phyloP scores from a whole-genome alignment of 805 yeast genomes.

The Barnettozyma vustinii region DNA sequence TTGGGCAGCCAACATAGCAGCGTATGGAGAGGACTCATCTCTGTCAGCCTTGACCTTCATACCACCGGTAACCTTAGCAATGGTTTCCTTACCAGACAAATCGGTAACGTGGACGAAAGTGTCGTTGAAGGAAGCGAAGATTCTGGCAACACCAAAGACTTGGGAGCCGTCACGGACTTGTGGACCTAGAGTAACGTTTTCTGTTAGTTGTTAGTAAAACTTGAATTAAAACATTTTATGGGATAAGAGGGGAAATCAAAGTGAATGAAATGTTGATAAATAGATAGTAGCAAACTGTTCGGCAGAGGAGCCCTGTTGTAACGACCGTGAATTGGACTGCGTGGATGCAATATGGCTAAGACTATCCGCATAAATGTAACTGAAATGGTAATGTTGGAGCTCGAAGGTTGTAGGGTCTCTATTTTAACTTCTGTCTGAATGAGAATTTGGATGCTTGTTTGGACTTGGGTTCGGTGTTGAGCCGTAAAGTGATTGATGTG shows the following conservation, averaged over 20 bases:
- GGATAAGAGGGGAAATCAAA: background rate
- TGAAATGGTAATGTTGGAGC: too few relatives aligned
- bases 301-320: too few relatives aligned
- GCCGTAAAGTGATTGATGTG: background rate
- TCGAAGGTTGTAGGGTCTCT: too few relatives aligned
- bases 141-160: conserved; percentile 99
- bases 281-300: too few relatives aligned
- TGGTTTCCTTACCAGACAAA: conserved; percentile 99
- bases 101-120: conserved; percentile 99
- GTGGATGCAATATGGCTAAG: too few relatives aligned
- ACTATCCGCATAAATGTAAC: too few relatives aligned
- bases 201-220: conserved; percentile 21
- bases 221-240: too few relatives aligned
- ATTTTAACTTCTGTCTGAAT: background rate
- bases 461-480: too few relatives aligned
- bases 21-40: conserved; percentile 99
- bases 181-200: conserved; percentile 67
- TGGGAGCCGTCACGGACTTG: conserved; percentile 96
- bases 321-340: too few relatives aligned
- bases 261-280: too few relatives aligned
- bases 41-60: conserved; percentile 99
- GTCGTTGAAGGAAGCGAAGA: conserved; percentile 99
- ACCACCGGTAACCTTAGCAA: conserved; percentile 99
- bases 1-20: conserved; percentile 99
- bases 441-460: background rate